These are phyloP conservation scores for Fraxinus paxiana DNA, from an alignment of 305 asterid species.

Conservation along the genomic window DNA sequence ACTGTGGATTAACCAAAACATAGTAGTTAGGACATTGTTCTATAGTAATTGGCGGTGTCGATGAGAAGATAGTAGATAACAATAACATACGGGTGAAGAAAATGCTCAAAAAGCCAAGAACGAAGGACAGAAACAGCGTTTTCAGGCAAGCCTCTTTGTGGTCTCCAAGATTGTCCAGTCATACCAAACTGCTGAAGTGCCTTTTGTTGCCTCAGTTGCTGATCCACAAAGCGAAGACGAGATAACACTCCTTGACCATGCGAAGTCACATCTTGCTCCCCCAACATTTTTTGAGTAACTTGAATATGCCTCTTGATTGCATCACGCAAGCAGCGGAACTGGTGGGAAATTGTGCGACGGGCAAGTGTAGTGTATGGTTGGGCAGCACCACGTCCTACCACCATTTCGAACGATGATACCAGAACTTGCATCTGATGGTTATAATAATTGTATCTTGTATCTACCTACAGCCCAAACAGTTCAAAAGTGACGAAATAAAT, in stretches of 20 bases:
- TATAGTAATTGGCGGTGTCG: neutral
- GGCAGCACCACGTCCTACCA: constrained; percentile 66
- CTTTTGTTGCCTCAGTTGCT: constrained; percentile 66
- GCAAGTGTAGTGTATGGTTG: constrained; percentile 65
- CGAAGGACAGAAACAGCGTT: constrained; percentile 72
- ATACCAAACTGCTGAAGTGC: constrained; percentile 61
- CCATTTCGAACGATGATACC: constrained; percentile 57
- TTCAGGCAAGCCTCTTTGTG: constrained; percentile 83
- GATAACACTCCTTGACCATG: constrained; percentile 43
- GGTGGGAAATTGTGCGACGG: constrained; percentile 66
- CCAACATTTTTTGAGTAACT: constrained; percentile 44
- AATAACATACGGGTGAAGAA: constrained; percentile 66
- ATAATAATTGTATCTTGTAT: constrained; percentile 59
- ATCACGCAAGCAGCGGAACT: constrained; percentile 59
- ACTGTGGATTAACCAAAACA: constrained; percentile 31
- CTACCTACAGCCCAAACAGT: constrained; percentile 46
- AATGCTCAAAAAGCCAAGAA: constrained; percentile 89
- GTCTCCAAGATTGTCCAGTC: constrained; percentile 80
- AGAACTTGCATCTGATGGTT: constrained; percentile 60
- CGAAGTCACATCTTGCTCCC: constrained; percentile 42
- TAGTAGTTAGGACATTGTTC: neutral
- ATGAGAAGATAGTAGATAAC: constrained; percentile 17
- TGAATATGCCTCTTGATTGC: constrained; percentile 66
- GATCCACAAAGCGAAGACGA: constrained; percentile 64
- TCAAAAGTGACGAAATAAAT: neutral